Percentiles rank a stretch among this genome's conserved stretches.
These are phyloP conservation scores for Pseudogymnoascus sp. DNA, from an alignment of 2,329 filamentous ascomycete species.

Conservation along the genomic window DNA sequence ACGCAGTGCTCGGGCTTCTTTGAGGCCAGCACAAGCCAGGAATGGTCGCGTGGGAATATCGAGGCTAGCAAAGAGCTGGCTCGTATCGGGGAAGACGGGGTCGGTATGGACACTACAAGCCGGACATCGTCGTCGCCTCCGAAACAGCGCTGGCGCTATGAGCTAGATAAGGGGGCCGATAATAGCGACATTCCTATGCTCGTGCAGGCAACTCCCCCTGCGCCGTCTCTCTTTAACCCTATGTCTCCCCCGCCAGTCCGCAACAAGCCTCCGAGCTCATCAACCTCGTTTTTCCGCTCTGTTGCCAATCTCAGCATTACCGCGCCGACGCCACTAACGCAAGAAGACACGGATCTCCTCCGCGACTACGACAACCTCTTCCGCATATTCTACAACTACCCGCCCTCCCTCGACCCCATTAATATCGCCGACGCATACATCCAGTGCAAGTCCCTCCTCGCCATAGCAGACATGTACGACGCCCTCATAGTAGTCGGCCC, in stretches of 20 bases:
- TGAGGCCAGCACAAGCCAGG: conserved; percentile 71
- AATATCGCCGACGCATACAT: conserved; percentile 91
- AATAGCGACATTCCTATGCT: conserved; percentile 79
- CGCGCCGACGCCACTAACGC: conserved; percentile 37
- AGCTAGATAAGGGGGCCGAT: conserved; percentile 68
- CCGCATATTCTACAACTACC: conserved; percentile 90
- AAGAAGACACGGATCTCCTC: conserved; percentile 65
- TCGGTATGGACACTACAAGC: conserved; percentile 30
- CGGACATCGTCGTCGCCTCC: conserved; percentile 17
- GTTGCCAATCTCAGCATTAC: conserved; percentile 66
- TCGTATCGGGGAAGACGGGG: conserved; percentile 41
- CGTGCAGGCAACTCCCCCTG: conserved; percentile 56
- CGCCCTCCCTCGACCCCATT: conserved; percentile 71
- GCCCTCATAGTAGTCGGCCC: conserved; percentile 80
- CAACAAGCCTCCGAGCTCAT: conserved; percentile 55
- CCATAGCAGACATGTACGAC: conserved; percentile 90
- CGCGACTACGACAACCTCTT: conserved; percentile 95
- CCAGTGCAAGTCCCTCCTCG: conserved; percentile 84
- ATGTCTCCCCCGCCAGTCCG: conserved; percentile 46
- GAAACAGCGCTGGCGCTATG: conserved; percentile 73
- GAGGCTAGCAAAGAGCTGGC: conserved; percentile 36
- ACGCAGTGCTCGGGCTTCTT: conserved; percentile 92
- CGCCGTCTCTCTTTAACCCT: conserved; percentile 46
- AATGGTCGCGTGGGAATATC: conserved; percentile 52
- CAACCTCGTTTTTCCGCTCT: conserved; percentile 73